Evolutionary conservation across 116 monocot genomes (phyloP), one percentile per base, ranked within the genome.

Genomic region (Iris pallida): DNA sequence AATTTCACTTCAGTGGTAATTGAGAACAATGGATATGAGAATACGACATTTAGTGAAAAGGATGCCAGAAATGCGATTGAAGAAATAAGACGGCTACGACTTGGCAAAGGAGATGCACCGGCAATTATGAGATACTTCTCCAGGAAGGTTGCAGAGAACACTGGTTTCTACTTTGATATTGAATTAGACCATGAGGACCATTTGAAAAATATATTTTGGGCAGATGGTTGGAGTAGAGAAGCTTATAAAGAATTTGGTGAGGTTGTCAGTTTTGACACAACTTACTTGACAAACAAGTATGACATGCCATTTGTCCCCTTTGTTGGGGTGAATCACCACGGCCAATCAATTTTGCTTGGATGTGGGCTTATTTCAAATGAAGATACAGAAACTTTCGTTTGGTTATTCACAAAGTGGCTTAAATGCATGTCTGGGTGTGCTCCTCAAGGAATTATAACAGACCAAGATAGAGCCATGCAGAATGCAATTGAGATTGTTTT

Each of bases 391-490:
- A 75, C 80, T 4, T 80, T 66, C 16, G 16, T 45, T 5, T 80
- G 80, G 80, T 59, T 80, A 4, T 80, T 80, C 41, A 80, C 66
- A 13, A 70, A 70, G 17, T 80, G 70, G 71, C n/a, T 80, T 60
- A 75, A 44, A 55, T 80, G 80, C 52, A 80, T 75, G 65, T 30
- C 30, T 30, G 30, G 30, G 30, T 30, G 30, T 30, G 30, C 30
- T 30, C 30, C 30, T 30, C 30, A 30, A 30, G 30, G 30, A 30
- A 30, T 30, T 30, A 30, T 30, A 30, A 30, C 30, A 3, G 30
- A 30, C 30, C 30, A 30, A 30, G 30, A 30, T 30, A 30, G 30
- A 30, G 30, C 30, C 3, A 30, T 30, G 30, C 30, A 30, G 30
- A 30, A 30, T 30, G 30, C 30, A 30, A 30, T 30, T 30, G 30